Percentiles rank a stretch among this genome's conserved stretches.
These are phyloP conservation scores for Ascodesmis nigricans DNA, from an alignment of 495 filamentous ascomycete genomes.

Conservation along the genomic window DNA sequence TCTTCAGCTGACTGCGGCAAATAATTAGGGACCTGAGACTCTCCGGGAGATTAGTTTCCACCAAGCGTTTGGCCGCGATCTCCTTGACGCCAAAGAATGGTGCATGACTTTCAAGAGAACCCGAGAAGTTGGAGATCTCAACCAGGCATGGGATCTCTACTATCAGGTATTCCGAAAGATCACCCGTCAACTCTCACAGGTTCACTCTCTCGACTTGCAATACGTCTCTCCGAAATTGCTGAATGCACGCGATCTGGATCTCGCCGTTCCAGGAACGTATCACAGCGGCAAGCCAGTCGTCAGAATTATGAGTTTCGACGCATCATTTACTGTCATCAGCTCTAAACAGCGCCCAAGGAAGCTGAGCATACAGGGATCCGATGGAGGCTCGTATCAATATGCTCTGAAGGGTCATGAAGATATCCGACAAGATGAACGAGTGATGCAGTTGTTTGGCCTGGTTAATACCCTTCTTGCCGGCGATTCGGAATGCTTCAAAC, in stretches of 20 bases:
- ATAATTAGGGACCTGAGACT: slow-evolving; percentile 54
- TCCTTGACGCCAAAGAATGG: slow-evolving; percentile 85
- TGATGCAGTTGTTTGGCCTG: slow-evolving; percentile 96
- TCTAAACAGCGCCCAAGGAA: slow-evolving; percentile 91
- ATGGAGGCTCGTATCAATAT: slow-evolving; percentile 69
- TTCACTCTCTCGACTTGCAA: slow-evolving; percentile 78
- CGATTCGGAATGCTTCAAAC: slow-evolving; percentile 88
- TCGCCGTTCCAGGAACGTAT: slow-evolving; percentile 83
- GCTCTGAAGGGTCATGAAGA: slow-evolving; percentile 92
- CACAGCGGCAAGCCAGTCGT: slow-evolving; percentile 68
- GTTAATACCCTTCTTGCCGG: slow-evolving; percentile 82
- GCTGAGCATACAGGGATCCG: slow-evolving; percentile 68
- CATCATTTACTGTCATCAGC: slow-evolving; percentile 71
- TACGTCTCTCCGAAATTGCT: slow-evolving; percentile 90
- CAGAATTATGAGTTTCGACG: slow-evolving; percentile 70
- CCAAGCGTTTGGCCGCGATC: slow-evolving; percentile 89
- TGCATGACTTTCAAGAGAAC: slow-evolving; percentile 76
- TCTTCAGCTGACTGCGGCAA: background rate
- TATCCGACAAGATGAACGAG: slow-evolving; percentile 92
- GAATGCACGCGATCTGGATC: slow-evolving; percentile 55
- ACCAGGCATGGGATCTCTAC: slow-evolving; percentile 96
- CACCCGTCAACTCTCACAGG: slow-evolving; percentile 71
- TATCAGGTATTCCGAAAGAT: slow-evolving; percentile 95
- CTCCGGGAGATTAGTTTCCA: slow-evolving; percentile 89
- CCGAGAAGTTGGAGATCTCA: slow-evolving; percentile 76